Evolutionary conservation across 306 rosid species (phyloP), one percentile per base, ranked within the genome.

Genomic region (Lotus japonicus): DNA sequence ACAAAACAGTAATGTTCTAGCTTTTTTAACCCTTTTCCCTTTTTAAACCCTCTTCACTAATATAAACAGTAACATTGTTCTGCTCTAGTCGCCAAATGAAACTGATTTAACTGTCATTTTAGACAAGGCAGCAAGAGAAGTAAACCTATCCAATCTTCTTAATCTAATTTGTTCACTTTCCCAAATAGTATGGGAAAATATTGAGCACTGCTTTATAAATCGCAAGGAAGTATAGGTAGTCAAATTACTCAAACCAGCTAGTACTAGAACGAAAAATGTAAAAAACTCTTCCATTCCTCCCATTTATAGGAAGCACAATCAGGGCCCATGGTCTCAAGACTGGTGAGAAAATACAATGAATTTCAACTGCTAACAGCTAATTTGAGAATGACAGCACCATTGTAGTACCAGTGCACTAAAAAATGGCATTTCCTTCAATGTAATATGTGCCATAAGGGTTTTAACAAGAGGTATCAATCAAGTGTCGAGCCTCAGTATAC

Each of bases 401-500:
- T 21, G 18, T 11, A 14, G 42, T 64, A 59, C 54, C 45, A 58
- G 42, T 12, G 78, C 70, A 71, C 57, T 49, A 8, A 26, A 66
- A 73, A 57, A 23, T 15, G 58, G 64, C 31, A 71, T 48, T 70
- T 74, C 45, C 53, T 44, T 48, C n/a, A 38, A 33, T 53, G 14
- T 58, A 11, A 0, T 15, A 58, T 14, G 63, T 15, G 46, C 44
- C 11, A 62, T 15, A 19, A 52, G 12, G 51, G 68, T 57, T 59
- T 44, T 54, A 11, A 49, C 74, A 63, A 68, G 13, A 17, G 58
- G 42, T 44, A 18, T 15, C 53, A 36, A 55, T 44, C 71, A 64
- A 73, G 44, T 43, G 55, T 68, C 59, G 15, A 14, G 55, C 64
- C 35, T 48, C 60, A 49, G 77, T 71, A 33, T 81, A 77, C 70